Conservation (phyloP, 2,329 filamentous ascomycete genomes). For the Cryphonectria japonica region DNA sequence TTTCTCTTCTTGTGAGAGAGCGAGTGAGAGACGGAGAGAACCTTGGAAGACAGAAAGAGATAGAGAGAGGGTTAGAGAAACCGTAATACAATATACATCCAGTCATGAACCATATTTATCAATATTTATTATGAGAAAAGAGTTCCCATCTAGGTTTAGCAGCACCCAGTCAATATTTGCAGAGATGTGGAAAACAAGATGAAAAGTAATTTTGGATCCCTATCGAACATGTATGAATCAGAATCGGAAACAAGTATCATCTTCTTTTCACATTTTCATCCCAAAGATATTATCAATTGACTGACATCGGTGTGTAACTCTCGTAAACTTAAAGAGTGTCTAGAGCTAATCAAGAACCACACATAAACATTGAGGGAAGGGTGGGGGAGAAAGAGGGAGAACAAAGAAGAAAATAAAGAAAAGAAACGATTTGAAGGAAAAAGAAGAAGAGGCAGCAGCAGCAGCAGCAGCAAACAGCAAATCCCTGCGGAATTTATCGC, state of each 20-base stretch:
- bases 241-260: not conserved
- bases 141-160: not conserved
- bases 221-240: too few species aligned
- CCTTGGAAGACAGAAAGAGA: too few species aligned
- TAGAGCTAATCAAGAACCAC: not conserved
- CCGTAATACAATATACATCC: not conserved
- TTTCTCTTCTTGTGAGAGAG: too few species aligned
- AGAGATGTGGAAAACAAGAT: not conserved
- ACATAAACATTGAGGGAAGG: not conserved
- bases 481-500: not conserved
- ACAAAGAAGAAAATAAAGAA: too few species aligned
- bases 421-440: too few species aligned
- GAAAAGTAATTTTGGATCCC: too few species aligned
- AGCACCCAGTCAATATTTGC: not conserved
- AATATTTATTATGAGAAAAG: not conserved
- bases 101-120: not conserved
- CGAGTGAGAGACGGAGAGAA: too few species aligned
- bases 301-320: not conserved
- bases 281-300: not conserved
- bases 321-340: not conserved
- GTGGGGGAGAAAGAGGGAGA: too few species aligned
- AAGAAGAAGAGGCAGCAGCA: too few species aligned
- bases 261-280: not conserved
- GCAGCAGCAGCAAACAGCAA: not conserved
- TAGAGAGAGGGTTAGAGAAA: not conserved